Evolutionary conservation across 257 asterid genomes (phyloP).

Genomic region (Solanum chilense): DNA sequence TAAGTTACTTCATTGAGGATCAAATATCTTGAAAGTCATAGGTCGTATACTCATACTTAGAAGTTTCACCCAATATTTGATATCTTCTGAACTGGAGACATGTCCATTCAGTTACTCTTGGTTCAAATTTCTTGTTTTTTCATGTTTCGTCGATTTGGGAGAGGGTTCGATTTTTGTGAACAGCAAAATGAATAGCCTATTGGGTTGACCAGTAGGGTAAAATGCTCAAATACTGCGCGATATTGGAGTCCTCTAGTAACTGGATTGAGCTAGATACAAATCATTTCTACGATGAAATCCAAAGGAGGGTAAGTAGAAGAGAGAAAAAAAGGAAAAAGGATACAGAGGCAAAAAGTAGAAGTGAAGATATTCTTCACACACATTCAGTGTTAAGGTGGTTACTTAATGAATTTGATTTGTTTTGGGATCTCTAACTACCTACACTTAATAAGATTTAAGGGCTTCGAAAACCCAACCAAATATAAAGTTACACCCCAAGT

Average conservation of each 20-base stretch:
- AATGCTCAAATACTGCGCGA: not conserved
- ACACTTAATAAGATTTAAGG: not conserved
- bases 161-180: not conserved
- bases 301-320: not conserved
- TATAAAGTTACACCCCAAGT: not conserved
- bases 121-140: not conserved
- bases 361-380: not conserved
- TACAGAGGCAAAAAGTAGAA: not conserved
- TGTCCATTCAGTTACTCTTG: not conserved
- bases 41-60: no score
- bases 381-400: not conserved
- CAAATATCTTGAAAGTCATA: not conserved
- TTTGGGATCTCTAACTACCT: not conserved
- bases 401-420: not conserved
- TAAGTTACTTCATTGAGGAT: slow-evolving; percentile 11
- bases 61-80: no score
- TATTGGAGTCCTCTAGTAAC: not conserved
- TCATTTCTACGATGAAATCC: not conserved
- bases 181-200: not conserved
- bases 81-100: not conserved
- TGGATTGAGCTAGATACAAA: not conserved
- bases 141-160: not conserved
- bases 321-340: not conserved
- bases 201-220: not conserved
- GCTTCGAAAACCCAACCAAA: not conserved